These are phyloP conservation scores for Tylopilus sp. DNA, from an alignment of 1,284 basidiomycete species.

Conservation along the genomic window DNA sequence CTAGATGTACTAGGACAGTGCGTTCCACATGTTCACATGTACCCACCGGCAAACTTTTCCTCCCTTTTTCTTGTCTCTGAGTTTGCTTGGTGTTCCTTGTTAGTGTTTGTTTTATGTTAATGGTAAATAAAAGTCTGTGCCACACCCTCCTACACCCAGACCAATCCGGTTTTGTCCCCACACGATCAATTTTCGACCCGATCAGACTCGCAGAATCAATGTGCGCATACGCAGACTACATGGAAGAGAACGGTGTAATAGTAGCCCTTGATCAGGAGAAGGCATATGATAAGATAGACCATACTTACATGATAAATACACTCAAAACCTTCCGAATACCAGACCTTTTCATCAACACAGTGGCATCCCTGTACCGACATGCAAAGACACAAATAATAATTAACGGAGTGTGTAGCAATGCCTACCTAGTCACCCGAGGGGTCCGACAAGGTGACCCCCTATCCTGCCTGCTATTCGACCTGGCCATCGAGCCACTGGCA, in stretches of 20 bases:
- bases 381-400: slow-evolving; percentile 47
- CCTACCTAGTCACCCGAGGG: slow-evolving; percentile 45
- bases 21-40: too few relatives aligned
- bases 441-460: slow-evolving; percentile 52
- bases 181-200: slow-evolving; percentile 6
- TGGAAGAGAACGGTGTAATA: slow-evolving; percentile 7
- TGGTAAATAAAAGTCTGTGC: too few relatives aligned
- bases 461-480: slow-evolving; percentile 52
- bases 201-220: slow-evolving; percentile 10
- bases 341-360: slow-evolving; percentile 35
- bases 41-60: too few relatives aligned
- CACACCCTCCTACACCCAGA: slow-evolving; percentile 20
- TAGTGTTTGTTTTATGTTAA: too few relatives aligned
- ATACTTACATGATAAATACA: slow-evolving; percentile 4
- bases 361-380: slow-evolving; percentile 46
- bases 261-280: slow-evolving; percentile 26
- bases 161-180: slow-evolving; percentile 19
- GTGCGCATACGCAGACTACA: slow-evolving; percentile 12
- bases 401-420: slow-evolving; percentile 44
- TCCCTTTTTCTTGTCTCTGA: too few relatives aligned
- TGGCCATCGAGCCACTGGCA: slow-evolving; percentile 20
- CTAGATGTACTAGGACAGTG: too few relatives aligned
- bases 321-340: slow-evolving; percentile 4
- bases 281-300: slow-evolving; percentile 25
- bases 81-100: too few relatives aligned